phyloP scores from a whole-genome alignment of 2,329 filamentous ascomycete species.

The Talaromyces verruculosus region DNA sequence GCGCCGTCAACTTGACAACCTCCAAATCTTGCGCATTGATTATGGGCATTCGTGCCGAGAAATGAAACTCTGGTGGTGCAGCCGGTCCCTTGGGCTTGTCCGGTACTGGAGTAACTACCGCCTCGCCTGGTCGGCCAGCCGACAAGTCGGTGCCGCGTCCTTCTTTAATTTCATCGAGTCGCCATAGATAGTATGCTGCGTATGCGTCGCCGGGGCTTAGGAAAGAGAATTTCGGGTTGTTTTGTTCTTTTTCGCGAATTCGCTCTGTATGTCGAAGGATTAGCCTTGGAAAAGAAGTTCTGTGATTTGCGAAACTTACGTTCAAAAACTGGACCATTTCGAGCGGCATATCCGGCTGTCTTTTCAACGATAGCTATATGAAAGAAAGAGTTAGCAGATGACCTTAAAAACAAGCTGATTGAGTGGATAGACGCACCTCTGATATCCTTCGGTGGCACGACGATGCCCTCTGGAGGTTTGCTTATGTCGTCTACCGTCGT shows the following conservation, averaged over 20 bases:
- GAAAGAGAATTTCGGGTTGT: slow-evolving; percentile 90
- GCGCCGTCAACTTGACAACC: slow-evolving; percentile 71
- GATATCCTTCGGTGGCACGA: slow-evolving; percentile 82
- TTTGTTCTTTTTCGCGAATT: slow-evolving; percentile 79
- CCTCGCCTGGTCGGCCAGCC: slow-evolving; percentile 70
- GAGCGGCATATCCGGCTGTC: slow-evolving; percentile 85
- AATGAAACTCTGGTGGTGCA: slow-evolving; percentile 82
- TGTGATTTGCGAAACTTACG: slow-evolving; percentile 30
- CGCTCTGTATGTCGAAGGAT: slow-evolving; percentile 52
- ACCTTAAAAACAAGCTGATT: slow-evolving; percentile 5
- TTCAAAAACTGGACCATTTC: slow-evolving; percentile 63
- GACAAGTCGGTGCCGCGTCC: slow-evolving; percentile 78
- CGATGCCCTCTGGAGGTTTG: slow-evolving; percentile 78
- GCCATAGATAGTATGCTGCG: slow-evolving; percentile 86
- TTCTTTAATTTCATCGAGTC: slow-evolving; percentile 77
- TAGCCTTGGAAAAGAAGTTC: not conserved
- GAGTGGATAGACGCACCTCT: slow-evolving; percentile 51
- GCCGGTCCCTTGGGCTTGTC: slow-evolving; percentile 78
- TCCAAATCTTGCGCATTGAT: slow-evolving; percentile 92
- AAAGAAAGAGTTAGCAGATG: slow-evolving; percentile 28
- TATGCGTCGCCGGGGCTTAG: slow-evolving; percentile 78
- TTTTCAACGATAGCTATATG: slow-evolving; percentile 73
- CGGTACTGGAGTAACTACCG: slow-evolving; percentile 48
- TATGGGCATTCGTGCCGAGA: slow-evolving; percentile 94
- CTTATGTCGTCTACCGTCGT: slow-evolving; percentile 58